A percentile compares a stretch with the other conserved stretches of the same genome.
Evolutionary conservation across 2,329 filamentous ascomycete genomes (phyloP).

Genomic region (Exophiala dermatitidis): DNA sequence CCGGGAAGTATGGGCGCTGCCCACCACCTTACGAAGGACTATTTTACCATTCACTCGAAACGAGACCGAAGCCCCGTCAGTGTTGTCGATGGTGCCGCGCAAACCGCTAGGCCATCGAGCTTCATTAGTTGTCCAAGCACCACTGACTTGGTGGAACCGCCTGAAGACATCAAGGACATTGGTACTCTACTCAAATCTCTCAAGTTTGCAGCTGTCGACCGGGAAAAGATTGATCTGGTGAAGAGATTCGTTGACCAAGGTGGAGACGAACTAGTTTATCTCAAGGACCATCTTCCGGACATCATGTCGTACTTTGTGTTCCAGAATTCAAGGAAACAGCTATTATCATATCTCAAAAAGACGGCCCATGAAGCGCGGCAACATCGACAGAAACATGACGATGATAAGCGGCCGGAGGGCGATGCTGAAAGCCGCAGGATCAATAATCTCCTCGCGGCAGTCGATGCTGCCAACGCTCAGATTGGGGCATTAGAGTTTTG

Average conservation of each 20-base stretch:
- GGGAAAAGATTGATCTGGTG: conserved; percentile 81
- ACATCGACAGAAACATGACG: conserved; percentile 43
- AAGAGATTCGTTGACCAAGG: conserved; percentile 74
- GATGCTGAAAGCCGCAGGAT: conserved; percentile 47
- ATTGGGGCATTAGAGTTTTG: conserved; percentile 78
- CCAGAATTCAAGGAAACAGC: conserved; percentile 72
- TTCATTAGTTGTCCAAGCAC: conserved; percentile 33
- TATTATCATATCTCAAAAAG: conserved; percentile 64
- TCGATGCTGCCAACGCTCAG: conserved; percentile 70
- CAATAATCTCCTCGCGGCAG: conserved; percentile 64
- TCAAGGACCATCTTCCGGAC: conserved; percentile 71
- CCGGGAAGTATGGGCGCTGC: conserved; percentile 41
- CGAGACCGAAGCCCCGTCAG: conserved; percentile 41
- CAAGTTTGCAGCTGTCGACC: conserved; percentile 67
- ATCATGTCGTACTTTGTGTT: conserved; percentile 86
- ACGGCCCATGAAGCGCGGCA: conserved; percentile 51
- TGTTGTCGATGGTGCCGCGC: conserved; percentile 30
- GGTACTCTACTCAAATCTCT: conserved; percentile 62
- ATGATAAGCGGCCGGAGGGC: conserved; percentile 37
- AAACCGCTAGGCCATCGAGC: conserved; percentile 27
- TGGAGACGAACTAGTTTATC: conserved; percentile 65
- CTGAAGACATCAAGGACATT: conserved; percentile 56
- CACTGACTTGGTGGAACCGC: conserved; percentile 38
- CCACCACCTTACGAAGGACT: conserved; percentile 66
- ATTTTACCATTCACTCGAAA: conserved; percentile 67